Evolutionary conservation across 805 yeast species (phyloP).

Genomic region (Millerozyma miso): DNA sequence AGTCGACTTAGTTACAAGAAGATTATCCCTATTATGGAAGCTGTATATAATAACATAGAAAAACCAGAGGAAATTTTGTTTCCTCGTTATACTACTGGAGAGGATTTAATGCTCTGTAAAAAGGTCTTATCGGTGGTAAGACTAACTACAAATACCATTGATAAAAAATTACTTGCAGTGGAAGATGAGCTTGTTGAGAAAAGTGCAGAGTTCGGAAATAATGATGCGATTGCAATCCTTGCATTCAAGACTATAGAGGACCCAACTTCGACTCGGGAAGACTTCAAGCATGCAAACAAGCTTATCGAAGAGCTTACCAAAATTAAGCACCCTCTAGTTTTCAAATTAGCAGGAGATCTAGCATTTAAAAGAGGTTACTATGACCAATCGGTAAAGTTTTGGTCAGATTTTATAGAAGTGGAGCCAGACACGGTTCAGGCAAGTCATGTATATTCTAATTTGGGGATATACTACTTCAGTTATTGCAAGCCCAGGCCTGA

Average conservation of each 20-base stretch:
- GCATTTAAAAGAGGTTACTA: slow-evolving; percentile 48
- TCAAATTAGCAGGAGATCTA: slow-evolving; percentile 76
- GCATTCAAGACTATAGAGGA: slow-evolving; percentile 59
- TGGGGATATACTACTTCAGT: slow-evolving; percentile 59
- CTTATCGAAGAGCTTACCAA: slow-evolving; percentile 57
- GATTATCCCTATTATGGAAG: slow-evolving; percentile 49
- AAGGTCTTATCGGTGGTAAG: slow-evolving; percentile 61
- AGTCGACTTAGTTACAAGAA: slow-evolving; percentile 51
- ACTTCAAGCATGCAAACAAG: slow-evolving; percentile 56
- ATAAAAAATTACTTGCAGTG: slow-evolving; percentile 51
- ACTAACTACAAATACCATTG: slow-evolving; percentile 53
- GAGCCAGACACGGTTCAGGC: slow-evolving; percentile 58
- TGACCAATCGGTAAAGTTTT: slow-evolving; percentile 57
- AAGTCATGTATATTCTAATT: slow-evolving; percentile 66
- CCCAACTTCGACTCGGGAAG: slow-evolving; percentile 41
- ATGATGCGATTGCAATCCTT: slow-evolving; percentile 72
- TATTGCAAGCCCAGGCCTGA: slow-evolving; percentile 39
- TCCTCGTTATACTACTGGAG: slow-evolving; percentile 47
- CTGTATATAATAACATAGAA: slow-evolving; percentile 47
- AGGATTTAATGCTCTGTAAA: slow-evolving; percentile 66
- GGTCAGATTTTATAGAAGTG: slow-evolving; percentile 51
- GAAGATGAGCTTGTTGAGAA: slow-evolving; percentile 74
- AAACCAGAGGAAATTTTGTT: slow-evolving; percentile 30
- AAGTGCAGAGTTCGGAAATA: slow-evolving; percentile 80
- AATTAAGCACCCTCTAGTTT: slow-evolving; percentile 64